Evolutionary conservation across 495 filamentous ascomycete genomes (phyloP), one percentile per base, ranked within the genome.

Genomic region (Penicillium maclennaniae): DNA sequence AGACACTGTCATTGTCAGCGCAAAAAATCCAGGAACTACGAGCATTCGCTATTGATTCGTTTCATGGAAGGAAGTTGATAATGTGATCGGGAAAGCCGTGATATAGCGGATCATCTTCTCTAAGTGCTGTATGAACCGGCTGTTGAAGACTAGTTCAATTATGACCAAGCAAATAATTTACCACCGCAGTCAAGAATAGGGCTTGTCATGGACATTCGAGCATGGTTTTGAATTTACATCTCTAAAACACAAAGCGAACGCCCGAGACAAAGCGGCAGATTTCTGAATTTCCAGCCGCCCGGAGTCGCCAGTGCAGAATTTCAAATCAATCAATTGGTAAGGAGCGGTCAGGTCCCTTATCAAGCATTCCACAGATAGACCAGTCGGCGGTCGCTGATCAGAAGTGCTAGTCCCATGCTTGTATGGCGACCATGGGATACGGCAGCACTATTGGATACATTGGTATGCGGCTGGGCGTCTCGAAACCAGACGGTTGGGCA

Each of bases 381-480:
- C 26, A 37, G 17, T 28, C 25, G 20, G 50, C 39, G 19, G 21
- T 36, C 53, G 39, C 42, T 45, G 44, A 53, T 56, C 49, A 36
- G 14, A 41, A 17, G 16, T 36, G 19, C 40, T 19, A 36, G 25
- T 20, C 42, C 44, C 45, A 25, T 36, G 43, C 51, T 26, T 15
- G 15, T 28, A 39, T 49, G 19, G 23, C 37, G 20, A 53, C 47
- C 47, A 54, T 42, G 37, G 50, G 43, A 16, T 20, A 34, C 21
- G 28, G 47, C 44, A 21, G 39, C 25, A 47, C 41, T 45, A 55
- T 52, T 54, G 45, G 55, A 52, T 53, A 39, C 14, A 56, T 34
- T 46, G 37, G 57, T 50, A 49, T 43, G 43, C 55, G 41, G 39
- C 27, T 38, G 20, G 27, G 48, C 46, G 16, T 31, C 27, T 50